Conservation (phyloP, 805 yeast species). For the Brettanomyces anomalus region DNA sequence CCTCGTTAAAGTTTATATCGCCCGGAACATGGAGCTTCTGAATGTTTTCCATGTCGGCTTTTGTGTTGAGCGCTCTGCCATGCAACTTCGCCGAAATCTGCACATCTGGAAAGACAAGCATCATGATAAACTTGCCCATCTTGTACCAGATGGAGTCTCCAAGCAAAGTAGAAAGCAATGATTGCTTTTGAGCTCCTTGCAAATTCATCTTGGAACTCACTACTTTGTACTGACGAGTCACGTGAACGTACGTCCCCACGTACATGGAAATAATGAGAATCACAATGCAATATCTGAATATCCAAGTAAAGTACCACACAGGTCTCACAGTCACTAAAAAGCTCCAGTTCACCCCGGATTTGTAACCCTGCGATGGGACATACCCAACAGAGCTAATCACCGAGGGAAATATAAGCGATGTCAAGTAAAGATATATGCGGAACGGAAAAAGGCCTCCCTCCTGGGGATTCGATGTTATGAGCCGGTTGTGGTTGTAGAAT, state of each 20-base stretch:
- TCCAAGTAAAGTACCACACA: constrained; percentile 77
- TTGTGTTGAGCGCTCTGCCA: constrained; percentile 19
- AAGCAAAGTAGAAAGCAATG: constrained; percentile 5
- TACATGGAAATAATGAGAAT: constrained; percentile 56
- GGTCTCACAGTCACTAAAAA: constrained; percentile 63
- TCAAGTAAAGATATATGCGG: constrained; percentile 48
- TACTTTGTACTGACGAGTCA: constrained; percentile 48
- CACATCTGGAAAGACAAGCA: constrained; percentile 25
- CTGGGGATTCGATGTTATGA: constrained; percentile 11
- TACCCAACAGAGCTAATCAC: constrained; percentile 67
- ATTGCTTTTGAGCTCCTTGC: constrained; percentile 4
- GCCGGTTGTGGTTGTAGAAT: not conserved
- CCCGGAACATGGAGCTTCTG: constrained; percentile 13
- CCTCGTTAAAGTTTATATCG: not conserved
- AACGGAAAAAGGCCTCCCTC: constrained; percentile 70
- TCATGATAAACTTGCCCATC: constrained; percentile 17
- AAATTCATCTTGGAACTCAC: constrained; percentile 35
- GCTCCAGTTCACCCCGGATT: constrained; percentile 65
- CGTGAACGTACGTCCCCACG: constrained; percentile 62
- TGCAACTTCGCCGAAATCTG: constrained; percentile 22
- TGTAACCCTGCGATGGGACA: constrained; percentile 45
- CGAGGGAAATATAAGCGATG: constrained; percentile 53
- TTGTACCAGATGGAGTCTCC: constrained; percentile 26
- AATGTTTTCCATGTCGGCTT: constrained; percentile 20
- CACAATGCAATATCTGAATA: constrained; percentile 64